Conservation (phyloP, 1,284 basidiomycete genomes). For the Rhodofomes roseus region DNA sequence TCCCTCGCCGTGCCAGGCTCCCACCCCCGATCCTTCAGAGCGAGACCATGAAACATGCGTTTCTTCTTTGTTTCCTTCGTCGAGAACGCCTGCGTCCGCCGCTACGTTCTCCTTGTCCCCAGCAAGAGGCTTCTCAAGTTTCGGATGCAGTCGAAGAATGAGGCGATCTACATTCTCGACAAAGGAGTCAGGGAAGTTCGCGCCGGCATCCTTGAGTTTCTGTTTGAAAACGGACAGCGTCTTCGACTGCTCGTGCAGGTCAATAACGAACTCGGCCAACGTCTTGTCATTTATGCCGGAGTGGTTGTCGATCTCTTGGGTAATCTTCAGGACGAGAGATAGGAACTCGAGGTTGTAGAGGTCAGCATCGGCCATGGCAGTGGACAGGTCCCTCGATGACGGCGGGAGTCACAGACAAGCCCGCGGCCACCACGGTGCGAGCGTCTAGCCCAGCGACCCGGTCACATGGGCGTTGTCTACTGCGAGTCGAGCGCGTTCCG, state of each 20-base stretch:
- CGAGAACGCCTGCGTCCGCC: constrained; percentile 33
- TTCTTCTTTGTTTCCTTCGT: constrained; percentile 77
- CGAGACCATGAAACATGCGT: constrained; percentile 88
- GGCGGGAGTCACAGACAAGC: too few species aligned
- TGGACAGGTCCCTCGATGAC: too few species aligned
- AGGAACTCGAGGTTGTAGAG: constrained; percentile 89
- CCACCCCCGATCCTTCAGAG: constrained; percentile 74
- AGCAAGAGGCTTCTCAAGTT: constrained; percentile 71
- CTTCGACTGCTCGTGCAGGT: constrained; percentile 63
- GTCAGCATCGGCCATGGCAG: constrained; percentile 72
- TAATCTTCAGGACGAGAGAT: constrained; percentile 85
- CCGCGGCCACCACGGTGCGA: too few species aligned
- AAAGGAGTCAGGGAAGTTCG: constrained; percentile 70
- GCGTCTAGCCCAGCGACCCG: neutral
- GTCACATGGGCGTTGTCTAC: neutral
- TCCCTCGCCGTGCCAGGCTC: constrained; percentile 54
- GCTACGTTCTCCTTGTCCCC: constrained; percentile 38
- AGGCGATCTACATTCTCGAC: constrained; percentile 92
- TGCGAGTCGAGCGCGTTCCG: neutral
- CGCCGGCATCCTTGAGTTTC: constrained; percentile 78
- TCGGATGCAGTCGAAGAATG: constrained; percentile 93
- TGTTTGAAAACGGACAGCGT: constrained; percentile 77
- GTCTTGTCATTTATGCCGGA: constrained; percentile 24
- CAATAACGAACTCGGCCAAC: neutral
- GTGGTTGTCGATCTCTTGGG: constrained; percentile 89